phyloP scores from a whole-genome alignment of 352 stramenopile genomes.

The Halophytophthora batemanensis region DNA sequence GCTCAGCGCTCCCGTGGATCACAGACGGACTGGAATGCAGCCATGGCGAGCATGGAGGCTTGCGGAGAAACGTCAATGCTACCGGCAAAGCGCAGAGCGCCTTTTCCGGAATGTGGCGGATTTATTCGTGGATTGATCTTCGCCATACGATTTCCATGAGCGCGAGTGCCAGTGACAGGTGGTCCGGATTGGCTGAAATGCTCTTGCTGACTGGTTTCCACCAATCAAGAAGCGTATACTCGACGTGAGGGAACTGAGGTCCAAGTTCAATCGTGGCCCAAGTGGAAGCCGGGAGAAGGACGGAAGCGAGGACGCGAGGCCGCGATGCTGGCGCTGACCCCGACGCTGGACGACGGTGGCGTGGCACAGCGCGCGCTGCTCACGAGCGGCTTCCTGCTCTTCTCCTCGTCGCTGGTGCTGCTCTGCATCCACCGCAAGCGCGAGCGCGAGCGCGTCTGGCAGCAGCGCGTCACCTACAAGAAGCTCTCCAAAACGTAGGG shows the following conservation, averaged over 20 bases:
- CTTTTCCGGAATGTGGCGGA: too few species aligned
- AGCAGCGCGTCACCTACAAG: slow-evolving; percentile 75
- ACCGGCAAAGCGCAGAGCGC: too few species aligned
- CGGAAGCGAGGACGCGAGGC: too few species aligned
- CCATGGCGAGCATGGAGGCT: too few species aligned
- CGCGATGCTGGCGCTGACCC: not conserved
- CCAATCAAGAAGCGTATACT: not conserved
- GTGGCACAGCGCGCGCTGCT: slow-evolving; percentile 29
- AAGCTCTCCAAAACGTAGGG: slow-evolving; percentile 82
- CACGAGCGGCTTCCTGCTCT: slow-evolving; percentile 66
- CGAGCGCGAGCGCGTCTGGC: slow-evolving; percentile 64
- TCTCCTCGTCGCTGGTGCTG: slow-evolving; percentile 63
- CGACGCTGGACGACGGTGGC: slow-evolving; percentile 2
- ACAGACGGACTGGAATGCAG: too few species aligned
- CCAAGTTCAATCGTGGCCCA: not conserved
- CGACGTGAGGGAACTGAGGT: not conserved
- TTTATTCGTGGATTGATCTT: not conserved
- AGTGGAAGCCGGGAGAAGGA: too few species aligned
- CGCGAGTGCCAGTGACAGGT: not conserved
- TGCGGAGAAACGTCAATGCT: too few species aligned
- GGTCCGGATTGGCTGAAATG: not conserved
- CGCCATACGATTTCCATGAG: not conserved
- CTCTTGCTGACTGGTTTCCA: not conserved
- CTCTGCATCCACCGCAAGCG: slow-evolving; percentile 68
- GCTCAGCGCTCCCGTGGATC: too few species aligned